Evolutionary conservation across 495 filamentous ascomycete genomes (phyloP).

Genomic region (Corynascus novoguineensis): DNA sequence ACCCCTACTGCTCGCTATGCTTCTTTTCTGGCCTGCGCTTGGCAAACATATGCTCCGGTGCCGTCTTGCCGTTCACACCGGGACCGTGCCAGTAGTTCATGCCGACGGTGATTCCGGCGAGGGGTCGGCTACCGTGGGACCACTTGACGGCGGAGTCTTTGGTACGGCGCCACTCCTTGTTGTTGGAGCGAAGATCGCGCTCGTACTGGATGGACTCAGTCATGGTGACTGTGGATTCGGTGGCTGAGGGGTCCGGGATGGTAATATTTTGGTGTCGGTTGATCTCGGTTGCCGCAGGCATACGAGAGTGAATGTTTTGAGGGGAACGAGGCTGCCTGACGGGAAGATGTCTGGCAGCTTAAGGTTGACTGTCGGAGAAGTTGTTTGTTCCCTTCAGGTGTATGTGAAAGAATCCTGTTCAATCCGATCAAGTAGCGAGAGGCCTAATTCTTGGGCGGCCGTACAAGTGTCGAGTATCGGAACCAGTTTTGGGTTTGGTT

Average conservation of each 20-base stretch:
- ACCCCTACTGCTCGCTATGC: slow-evolving; percentile 9
- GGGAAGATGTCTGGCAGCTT: neutral
- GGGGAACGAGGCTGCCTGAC: neutral
- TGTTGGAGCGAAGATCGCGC: slow-evolving; percentile 41
- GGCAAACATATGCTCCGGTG: slow-evolving; percentile 17
- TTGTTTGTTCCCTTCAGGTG: neutral
- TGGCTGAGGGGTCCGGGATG: neutral
- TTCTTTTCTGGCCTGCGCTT: slow-evolving; percentile 28
- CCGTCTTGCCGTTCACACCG: neutral
- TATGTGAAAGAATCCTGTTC: neutral
- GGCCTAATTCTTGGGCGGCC: neutral
- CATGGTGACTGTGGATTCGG: neutral
- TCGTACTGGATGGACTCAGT: slow-evolving; percentile 27
- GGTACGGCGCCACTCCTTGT: slow-evolving; percentile 39
- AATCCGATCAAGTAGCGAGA: too few relatives aligned
- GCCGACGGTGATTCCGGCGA: slow-evolving; percentile 20
- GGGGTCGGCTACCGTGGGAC: slow-evolving; percentile 31
- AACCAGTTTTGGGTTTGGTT: neutral
- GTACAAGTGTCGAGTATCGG: neutral
- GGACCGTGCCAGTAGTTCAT: slow-evolving; percentile 9
- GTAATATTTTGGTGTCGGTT: neutral
- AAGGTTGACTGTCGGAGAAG: neutral
- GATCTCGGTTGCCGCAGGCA: neutral
- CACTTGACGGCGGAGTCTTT: slow-evolving; percentile 42
- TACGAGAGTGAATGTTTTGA: neutral